Conservation (phyloP, 371 early-diverging fungal species). For the Fennellomyces sp. region DNA sequence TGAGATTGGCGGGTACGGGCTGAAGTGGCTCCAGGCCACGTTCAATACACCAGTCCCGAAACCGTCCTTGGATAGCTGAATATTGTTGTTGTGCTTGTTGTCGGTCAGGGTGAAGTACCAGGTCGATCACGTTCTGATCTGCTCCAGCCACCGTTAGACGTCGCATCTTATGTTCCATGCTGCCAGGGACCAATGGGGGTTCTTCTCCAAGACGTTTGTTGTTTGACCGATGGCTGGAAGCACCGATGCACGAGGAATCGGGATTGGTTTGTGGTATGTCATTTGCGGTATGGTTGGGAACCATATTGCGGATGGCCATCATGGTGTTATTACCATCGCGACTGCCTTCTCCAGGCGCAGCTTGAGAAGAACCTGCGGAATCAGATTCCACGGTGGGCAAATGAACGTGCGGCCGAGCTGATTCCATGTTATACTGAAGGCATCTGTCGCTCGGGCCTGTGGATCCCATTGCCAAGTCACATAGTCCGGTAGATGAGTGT, state of each 20-base stretch:
- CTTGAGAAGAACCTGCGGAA: background rate
- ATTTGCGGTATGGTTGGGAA: slow-evolving; percentile 8
- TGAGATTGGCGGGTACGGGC: background rate
- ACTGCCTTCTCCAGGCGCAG: background rate
- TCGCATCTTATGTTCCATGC: slow-evolving; percentile 8
- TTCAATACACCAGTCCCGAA: background rate
- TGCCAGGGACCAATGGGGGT: too few relatives aligned
- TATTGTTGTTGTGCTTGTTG: background rate
- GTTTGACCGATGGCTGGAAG: background rate
- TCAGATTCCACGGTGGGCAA: slow-evolving; percentile 15
- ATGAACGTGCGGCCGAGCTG: background rate
- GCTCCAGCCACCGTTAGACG: background rate
- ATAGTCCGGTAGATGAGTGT: background rate
- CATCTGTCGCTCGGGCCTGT: slow-evolving; percentile 9
- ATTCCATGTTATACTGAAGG: slow-evolving; percentile 11
- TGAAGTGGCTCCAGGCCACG: background rate
- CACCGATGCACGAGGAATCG: background rate
- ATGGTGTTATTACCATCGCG: slow-evolving; percentile 19
- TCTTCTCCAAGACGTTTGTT: too few relatives aligned
- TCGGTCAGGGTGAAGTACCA: background rate
- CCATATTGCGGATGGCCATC: slow-evolving; percentile 24
- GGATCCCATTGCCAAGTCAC: slow-evolving; percentile 16
- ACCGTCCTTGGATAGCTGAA: background rate
- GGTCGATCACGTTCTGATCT: background rate
- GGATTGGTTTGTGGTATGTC: background rate